These are phyloP conservation scores for Yarrowia yakushimensis DNA, from an alignment of 805 yeast genomes.

Conservation along the genomic window DNA sequence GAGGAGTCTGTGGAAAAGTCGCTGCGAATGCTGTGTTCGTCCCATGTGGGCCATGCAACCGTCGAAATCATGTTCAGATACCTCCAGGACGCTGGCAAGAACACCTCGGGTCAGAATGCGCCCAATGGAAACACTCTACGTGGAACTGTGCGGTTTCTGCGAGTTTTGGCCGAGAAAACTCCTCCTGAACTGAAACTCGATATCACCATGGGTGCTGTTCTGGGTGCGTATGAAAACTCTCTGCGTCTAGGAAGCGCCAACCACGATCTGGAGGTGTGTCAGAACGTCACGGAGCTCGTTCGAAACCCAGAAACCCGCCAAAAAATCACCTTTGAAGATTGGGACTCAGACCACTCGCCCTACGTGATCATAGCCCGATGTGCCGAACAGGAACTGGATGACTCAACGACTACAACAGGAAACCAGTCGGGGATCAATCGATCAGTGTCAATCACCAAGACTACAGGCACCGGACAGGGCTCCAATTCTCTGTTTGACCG, in stretches of 20 bases:
- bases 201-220: conserved; percentile 36
- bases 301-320: conserved; percentile 36
- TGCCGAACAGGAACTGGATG: background rate
- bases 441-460: background rate
- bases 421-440: background rate
- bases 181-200: conserved; percentile 35
- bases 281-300: conserved; percentile 43
- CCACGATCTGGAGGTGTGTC: conserved; percentile 43
- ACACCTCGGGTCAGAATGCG: conserved; percentile 26
- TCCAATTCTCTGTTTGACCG: conserved; percentile 2
- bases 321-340: conserved; percentile 35
- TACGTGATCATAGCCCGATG: conserved; percentile 37
- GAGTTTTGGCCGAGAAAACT: conserved; percentile 33
- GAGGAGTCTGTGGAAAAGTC: conserved; percentile 42
- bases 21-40: conserved; percentile 41
- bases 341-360: conserved; percentile 40
- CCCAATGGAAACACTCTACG: conserved; percentile 37
- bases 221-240: conserved; percentile 39
- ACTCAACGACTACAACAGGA: background rate
- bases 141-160: conserved; percentile 40
- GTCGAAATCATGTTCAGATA: conserved; percentile 37
- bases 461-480: conserved; percentile 4
- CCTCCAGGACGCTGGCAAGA: conserved; percentile 31
- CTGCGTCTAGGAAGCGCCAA: conserved; percentile 41
- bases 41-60: conserved; percentile 42